Evolutionary conservation across 192 early-diverging fungal species (phyloP).

Genomic region (Coemansia umbellata): DNA sequence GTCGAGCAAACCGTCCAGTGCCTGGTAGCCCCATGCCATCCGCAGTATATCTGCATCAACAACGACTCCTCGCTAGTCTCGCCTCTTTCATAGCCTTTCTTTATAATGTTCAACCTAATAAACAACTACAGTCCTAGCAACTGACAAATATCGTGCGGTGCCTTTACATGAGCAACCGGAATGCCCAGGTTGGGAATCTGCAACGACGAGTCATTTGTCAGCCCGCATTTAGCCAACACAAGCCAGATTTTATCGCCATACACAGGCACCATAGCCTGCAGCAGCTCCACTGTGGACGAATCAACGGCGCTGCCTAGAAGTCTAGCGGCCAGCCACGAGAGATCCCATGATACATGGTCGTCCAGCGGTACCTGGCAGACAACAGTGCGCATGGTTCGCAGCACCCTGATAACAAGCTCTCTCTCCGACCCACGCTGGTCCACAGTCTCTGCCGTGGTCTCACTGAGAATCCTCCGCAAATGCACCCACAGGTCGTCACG

Average conservation of each 20-base stretch:
- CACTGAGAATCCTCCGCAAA: conserved; percentile 6
- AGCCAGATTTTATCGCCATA: conserved; percentile 47
- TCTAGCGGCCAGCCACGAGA: conserved; percentile 9
- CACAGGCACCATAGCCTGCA: conserved; percentile 25
- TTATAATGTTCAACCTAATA: too few species aligned
- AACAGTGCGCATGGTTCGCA: conserved; percentile 27
- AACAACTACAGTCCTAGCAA: conserved; percentile 5
- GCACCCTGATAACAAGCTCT: conserved; percentile 6
- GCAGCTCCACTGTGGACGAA: conserved; percentile 8
- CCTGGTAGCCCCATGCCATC: conserved; percentile 20
- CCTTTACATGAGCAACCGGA: neutral
- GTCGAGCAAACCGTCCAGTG: conserved; percentile 9
- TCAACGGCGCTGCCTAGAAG: conserved; percentile 7
- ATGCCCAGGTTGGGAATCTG: conserved; percentile 15
- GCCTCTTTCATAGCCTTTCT: too few species aligned
- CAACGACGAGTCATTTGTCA: neutral
- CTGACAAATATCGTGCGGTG: conserved; percentile 19
- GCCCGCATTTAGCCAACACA: conserved; percentile 24
- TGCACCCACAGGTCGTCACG: conserved; percentile 39
- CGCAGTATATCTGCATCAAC: conserved; percentile 4
- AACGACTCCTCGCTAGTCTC: neutral
- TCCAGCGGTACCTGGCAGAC: conserved; percentile 29
- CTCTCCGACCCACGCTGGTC: conserved; percentile 5
- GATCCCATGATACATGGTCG: conserved; percentile 20
- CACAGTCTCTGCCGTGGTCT: neutral